Base-by-base conservation (phyloP, 257 asterid species). In the Striga asiatica region DNA sequence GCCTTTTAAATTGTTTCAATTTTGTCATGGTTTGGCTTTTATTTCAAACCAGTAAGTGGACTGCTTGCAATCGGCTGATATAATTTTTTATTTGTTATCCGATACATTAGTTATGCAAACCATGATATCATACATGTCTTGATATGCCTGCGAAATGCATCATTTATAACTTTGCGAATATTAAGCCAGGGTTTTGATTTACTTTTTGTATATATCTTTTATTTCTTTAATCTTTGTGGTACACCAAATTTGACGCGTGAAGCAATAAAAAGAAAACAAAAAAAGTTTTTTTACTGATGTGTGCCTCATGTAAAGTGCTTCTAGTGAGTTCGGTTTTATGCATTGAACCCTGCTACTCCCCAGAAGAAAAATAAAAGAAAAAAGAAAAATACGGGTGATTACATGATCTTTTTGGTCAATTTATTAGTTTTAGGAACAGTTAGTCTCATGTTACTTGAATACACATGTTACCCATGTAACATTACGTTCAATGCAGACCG, bases 401-500 rank as follows among this genome's bases (percentile, higher is more conserved):
- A 12, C 25, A 13, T 23, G 49, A 41, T 39, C 45, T 59, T 18
- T 49, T 27, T 25, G 31, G 49, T 61, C 12, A 22, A 16, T 21
- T 55, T 48, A 31, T 52, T 43, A 20, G 16, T 54, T 54, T 11
- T 27, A 50, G 34, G 31, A 39, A 8, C 14, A 13, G 63, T 49
- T 32, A 50, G 28, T 38, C 31, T 57, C 60, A 1, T 37, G 38
- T 46, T 21, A 4, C 23, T 34, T 38, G 12, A 32, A 50, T 16
- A 43, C 19, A 19, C 61, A 54, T 67, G 50, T 41, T 19, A 49
- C 60, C 73, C n/a, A 43, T 59, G 24, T 52, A 28, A 50, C 61
- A 60, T 64, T 66, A 52, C 47, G 45, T 63, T 66, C 47, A 54
- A 62, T 76, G 88, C 95, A 89, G 97, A 89, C 65, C 97, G 97